Evolutionary conservation across 2,329 filamentous ascomycete species (phyloP), one percentile per base, ranked within the genome.

Genomic region (Davidsoniella eucalypti): DNA sequence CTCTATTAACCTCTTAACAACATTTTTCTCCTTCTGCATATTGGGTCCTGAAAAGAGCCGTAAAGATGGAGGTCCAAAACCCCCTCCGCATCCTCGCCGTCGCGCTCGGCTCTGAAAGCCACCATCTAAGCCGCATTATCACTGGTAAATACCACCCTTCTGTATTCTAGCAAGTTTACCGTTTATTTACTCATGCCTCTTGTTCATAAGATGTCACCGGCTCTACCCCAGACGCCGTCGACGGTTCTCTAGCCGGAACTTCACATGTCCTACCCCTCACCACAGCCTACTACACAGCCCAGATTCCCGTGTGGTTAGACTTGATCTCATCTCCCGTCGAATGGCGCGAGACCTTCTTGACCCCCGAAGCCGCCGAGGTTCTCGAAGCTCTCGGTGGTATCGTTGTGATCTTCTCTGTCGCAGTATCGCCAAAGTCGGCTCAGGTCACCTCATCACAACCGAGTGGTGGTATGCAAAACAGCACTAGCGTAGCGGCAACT

Each of bases 221-320:
- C 47, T 63, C 63, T 3, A 59, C 60, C 17, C 72, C 65, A 26
- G 63, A 63, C 26, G 58, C 64, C 41, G 62, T 62, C 14, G 63
- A 61, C 6, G 58, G 64, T 2, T 65, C 68, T 2, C 64, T 80
- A 29, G 78, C 79, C 1, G 79, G 80, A 23, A 71, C 69, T 33
- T 77, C 78, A 14, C 78, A 82, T 57, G 60, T 64, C 41, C 68
- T 79, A 29, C 53, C 63, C 7, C 63, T 83, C 50, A 67, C 68
- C 54, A 83, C 77, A 17, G 57, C 66, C 12, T 83, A 83, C 65
- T 83, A 82, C 65, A 69, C 63, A 21, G 70, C 76, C 49, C 67
- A 67, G 0, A 66, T 83, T 3, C 77, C 79, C 41, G 67, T 83
- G 56, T 84, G 80, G 80, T 67, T 83, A n/a, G 80, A 84, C 58